Percentiles rank a stretch among this genome's conserved stretches.
phyloP scores from a whole-genome alignment of 441 rosid genomes.

The Bocquillonia castaneifolia region DNA sequence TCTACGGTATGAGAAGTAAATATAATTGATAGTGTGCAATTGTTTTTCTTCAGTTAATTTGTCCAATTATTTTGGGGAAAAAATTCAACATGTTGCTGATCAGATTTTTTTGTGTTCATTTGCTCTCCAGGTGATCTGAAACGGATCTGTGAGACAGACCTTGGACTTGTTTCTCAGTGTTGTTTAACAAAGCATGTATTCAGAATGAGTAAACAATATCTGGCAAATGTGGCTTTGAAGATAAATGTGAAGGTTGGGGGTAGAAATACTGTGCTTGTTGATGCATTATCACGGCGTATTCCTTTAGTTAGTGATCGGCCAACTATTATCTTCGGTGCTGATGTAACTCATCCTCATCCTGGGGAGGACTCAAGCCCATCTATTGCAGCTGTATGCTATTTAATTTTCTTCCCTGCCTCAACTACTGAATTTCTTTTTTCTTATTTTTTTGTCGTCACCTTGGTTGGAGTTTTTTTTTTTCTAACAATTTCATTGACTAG shows the following conservation, averaged over 20 bases:
- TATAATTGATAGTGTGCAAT: neutral
- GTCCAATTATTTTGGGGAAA: neutral
- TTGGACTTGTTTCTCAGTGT: slow-evolving; percentile 92
- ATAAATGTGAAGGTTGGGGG: slow-evolving; percentile 98
- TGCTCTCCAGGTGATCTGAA: slow-evolving; percentile 72
- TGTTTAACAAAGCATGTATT: slow-evolving; percentile 83
- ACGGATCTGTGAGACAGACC: slow-evolving; percentile 93
- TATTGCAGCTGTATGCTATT: slow-evolving; percentile 75
- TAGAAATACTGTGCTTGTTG: slow-evolving; percentile 86
- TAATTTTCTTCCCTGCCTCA: neutral
- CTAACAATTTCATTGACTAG: slow-evolving; percentile 1
- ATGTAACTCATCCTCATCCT: slow-evolving; percentile 97
- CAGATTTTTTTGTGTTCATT: neutral
- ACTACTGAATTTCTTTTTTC: slow-evolving; percentile 9
- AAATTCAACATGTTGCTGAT: neutral
- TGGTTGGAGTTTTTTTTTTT: neutral
- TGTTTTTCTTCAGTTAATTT: neutral
- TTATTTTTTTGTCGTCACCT: neutral
- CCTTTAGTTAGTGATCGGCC: slow-evolving; percentile 90
- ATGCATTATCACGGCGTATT: slow-evolving; percentile 79
- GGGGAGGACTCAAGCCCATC: slow-evolving; percentile 98
- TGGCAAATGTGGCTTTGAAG: slow-evolving; percentile 87
- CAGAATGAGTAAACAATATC: slow-evolving; percentile 69
- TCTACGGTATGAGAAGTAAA: slow-evolving; percentile 51
- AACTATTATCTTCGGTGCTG: slow-evolving; percentile 93